Base-by-base conservation (phyloP, 179 eudicot species). In the Silene vulgaris region DNA sequence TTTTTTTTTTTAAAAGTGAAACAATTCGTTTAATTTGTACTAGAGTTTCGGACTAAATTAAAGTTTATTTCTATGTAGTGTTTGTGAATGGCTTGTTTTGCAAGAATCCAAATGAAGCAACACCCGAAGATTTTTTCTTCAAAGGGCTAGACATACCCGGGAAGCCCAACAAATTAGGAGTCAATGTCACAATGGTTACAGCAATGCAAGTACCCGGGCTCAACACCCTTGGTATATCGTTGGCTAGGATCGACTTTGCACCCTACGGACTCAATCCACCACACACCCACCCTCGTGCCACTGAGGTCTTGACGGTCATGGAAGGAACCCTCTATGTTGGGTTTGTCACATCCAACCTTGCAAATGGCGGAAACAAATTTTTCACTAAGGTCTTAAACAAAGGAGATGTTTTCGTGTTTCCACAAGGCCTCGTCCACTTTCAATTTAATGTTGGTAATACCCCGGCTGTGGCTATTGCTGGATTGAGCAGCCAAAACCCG, bases 401-500 rank as follows among this genome's bases (percentile, higher is more conserved):
- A 71, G 74, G 74, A 71, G 74, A 71, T 14, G 74, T 71, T 26
- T 71, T 71, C 63, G 74, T 71, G 21, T 71, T 71, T 26, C 74
- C 74, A 52, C 74, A 71, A 48, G 76, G 76, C 2, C 76, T 74
- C 69, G 6, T 74, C 20, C 76, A 74, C 69, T 74, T 61, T 20
- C 76, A 74, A 4, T 61, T 74, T 50, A 74, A 61, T 20, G 29
- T 74, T 40, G 76, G 76, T 60, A 61, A 74, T 0, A 3, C 20
- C 12, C 77, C 77, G 0, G 77, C 70, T 16, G 37, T 74, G 23
- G 77, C 77, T 63, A 0, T 74, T 45, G 69, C 35, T 14, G 77
- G 69, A 29, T 43, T 74, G 61, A 74, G 70, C 16, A 74, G 77
- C 60, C 77, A 74, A 43, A 74, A 74, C 40, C 77, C 77, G 14